Evolutionary conservation across 345 rosid species (phyloP).

Genomic region (Hevea brasiliensis): DNA sequence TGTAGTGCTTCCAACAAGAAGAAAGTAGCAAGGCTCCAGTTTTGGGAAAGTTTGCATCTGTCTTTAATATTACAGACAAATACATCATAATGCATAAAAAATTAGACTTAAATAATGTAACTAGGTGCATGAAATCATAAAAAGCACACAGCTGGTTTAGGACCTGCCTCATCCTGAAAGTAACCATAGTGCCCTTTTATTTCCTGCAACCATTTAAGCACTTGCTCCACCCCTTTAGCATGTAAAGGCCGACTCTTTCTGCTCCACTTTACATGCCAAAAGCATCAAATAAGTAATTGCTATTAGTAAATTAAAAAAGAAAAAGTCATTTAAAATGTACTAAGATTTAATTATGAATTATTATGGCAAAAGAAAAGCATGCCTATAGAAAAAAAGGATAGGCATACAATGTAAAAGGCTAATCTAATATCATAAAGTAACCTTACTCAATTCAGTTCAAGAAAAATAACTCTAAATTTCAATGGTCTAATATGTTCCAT

Average conservation of each 20-base stretch:
- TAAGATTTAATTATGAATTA: neutral
- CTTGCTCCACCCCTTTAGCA: constrained; percentile 73
- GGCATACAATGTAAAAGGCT: neutral
- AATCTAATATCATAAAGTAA: neutral
- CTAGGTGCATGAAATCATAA: constrained; percentile 14
- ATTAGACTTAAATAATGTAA: constrained; percentile 23
- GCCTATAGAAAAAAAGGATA: neutral
- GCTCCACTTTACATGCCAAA: constrained; percentile 66
- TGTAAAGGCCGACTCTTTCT: constrained; percentile 73
- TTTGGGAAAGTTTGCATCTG: constrained; percentile 40
- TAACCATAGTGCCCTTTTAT: constrained; percentile 45
- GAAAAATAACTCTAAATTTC: neutral
- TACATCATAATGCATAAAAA: constrained; percentile 24
- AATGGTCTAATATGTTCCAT: neutral
- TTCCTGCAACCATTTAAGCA: constrained; percentile 76
- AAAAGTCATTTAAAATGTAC: neutral
- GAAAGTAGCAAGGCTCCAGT: constrained; percentile 60
- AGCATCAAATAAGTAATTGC: constrained; percentile 13
- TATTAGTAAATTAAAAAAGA: neutral
- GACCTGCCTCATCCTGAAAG: constrained; percentile 71
- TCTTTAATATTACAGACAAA: constrained; percentile 26
- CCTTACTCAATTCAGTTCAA: neutral
- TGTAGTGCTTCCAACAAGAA: constrained; percentile 89
- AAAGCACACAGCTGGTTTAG: constrained; percentile 24
- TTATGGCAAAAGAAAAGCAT: neutral